Conservation (phyloP, 352 stramenopile species). For the Phytophthora parvispora region DNA sequence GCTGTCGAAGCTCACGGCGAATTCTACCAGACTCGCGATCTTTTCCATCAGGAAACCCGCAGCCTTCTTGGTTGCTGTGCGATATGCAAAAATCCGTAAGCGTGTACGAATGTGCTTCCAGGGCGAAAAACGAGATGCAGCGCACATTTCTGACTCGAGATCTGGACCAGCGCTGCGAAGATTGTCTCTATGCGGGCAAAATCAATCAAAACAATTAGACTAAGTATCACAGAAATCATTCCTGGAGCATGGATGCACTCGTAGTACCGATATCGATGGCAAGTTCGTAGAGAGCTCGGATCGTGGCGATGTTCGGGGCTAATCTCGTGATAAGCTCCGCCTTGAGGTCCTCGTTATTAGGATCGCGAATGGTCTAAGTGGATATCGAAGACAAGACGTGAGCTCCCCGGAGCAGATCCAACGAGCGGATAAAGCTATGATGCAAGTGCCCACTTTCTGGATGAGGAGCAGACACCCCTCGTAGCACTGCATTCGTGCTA, state of each 20-base stretch:
- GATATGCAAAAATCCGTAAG: slow-evolving; percentile 9
- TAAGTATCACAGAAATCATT: no score
- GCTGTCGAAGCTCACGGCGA: slow-evolving; percentile 63
- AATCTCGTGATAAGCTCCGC: slow-evolving; percentile 45
- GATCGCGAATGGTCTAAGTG: slow-evolving; percentile 43
- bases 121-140: neutral
- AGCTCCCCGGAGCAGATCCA: neutral
- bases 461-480: slow-evolving; percentile 58
- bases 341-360: slow-evolving; percentile 47
- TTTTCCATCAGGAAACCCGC: slow-evolving; percentile 58
- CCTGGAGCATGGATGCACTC: no score
- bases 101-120: neutral
- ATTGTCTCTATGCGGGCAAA: slow-evolving; percentile 37
- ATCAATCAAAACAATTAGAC: neutral
- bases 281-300: slow-evolving; percentile 52
- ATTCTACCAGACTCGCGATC: slow-evolving; percentile 64
- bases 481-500: slow-evolving; percentile 52
- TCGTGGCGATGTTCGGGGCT: slow-evolving; percentile 50
- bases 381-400: no score
- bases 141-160: slow-evolving; percentile 61
- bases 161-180: slow-evolving; percentile 57
- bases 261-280: slow-evolving; percentile 52
- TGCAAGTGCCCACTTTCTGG: slow-evolving; percentile 36
- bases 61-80: slow-evolving; percentile 46
- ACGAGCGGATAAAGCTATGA: neutral